Percentiles rank a stretch among this genome's conserved stretches.
These are phyloP conservation scores for Gossypium rotundifolium DNA, from an alignment of 345 rosid genomes.

Conservation along the genomic window DNA sequence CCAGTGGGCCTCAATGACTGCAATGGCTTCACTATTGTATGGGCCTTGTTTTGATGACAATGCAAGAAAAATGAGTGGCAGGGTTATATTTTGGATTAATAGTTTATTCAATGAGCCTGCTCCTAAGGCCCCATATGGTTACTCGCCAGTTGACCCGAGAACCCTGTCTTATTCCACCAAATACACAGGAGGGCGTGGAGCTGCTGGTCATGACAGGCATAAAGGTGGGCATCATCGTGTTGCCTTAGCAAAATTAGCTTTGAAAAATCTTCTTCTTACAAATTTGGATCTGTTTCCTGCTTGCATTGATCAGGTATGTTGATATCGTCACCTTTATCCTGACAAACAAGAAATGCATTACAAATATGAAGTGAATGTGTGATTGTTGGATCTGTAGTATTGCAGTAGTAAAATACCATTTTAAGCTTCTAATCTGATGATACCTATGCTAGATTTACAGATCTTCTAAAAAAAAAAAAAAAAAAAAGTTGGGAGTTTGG, in stretches of 20 bases:
- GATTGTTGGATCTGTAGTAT: not conserved
- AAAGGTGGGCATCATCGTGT: conserved; percentile 89
- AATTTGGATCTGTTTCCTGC: conserved; percentile 96
- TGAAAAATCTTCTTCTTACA: conserved; percentile 92
- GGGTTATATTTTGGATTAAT: conserved; percentile 95
- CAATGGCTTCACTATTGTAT: conserved; percentile 91
- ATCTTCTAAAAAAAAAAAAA: not conserved
- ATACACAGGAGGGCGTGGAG: conserved; percentile 75
- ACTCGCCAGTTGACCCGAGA: conserved; percentile 88
- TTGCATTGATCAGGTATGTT: conserved; percentile 92
- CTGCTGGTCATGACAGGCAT: conserved; percentile 78
- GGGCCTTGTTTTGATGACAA: conserved; percentile 98
- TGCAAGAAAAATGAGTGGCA: conserved; percentile 97
- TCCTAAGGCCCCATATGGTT: conserved; percentile 90
- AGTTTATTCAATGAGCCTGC: conserved; percentile 94
- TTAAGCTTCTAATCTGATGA: not conserved
- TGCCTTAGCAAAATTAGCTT: conserved; percentile 86
- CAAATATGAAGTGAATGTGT: not conserved
- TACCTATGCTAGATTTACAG: not conserved
- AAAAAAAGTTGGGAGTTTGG: not conserved
- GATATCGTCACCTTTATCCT: conserved; percentile 16
- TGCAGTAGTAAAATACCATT: not conserved
- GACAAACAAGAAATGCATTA: not conserved
- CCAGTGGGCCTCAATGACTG: conserved; percentile 98
- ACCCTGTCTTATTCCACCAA: conserved; percentile 94